phyloP scores from a whole-genome alignment of 2,329 filamentous ascomycete genomes.

The Chrysoporthe deuterocubensis region DNA sequence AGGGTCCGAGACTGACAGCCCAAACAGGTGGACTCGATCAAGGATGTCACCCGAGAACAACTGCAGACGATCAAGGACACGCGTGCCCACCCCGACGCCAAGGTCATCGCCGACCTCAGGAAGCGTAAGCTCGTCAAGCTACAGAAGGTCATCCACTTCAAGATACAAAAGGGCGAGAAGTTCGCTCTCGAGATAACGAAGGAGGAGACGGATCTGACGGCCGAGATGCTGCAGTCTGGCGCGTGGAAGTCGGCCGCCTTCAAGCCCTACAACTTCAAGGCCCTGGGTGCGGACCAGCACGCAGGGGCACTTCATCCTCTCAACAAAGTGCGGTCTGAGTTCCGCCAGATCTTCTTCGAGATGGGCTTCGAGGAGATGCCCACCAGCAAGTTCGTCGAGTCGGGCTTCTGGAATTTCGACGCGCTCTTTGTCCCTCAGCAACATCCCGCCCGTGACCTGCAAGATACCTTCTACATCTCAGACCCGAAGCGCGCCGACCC shows the following conservation, averaged over 20 bases:
- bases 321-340: conserved; percentile 94
- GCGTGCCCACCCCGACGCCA: conserved; percentile 71
- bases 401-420: conserved; percentile 99
- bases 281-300: conserved; percentile 63
- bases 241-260: conserved; percentile 92
- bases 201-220: conserved; percentile 93
- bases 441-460: conserved; percentile 93
- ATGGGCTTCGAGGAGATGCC: conserved; percentile 99
- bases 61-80: conserved; percentile 74
- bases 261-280: conserved; percentile 68
- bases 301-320: conserved; percentile 70
- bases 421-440: conserved; percentile 96
- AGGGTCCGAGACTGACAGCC: conserved; percentile 19
- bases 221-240: conserved; percentile 85
- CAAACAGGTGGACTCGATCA: conserved; percentile 68
- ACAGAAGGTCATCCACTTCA: conserved; percentile 85
- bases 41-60: conserved; percentile 78
- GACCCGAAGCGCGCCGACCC: conserved; percentile 79
- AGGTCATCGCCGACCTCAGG: conserved; percentile 79
- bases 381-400: conserved; percentile 90
- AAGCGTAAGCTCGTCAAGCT: conserved; percentile 89
- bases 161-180: conserved; percentile 81
- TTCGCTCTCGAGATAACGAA: conserved; percentile 87
- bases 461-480: conserved; percentile 96
- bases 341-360: conserved; percentile 98